Evolutionary conservation across 345 rosid species (phyloP).

Genomic region (Aegle marmelos): DNA sequence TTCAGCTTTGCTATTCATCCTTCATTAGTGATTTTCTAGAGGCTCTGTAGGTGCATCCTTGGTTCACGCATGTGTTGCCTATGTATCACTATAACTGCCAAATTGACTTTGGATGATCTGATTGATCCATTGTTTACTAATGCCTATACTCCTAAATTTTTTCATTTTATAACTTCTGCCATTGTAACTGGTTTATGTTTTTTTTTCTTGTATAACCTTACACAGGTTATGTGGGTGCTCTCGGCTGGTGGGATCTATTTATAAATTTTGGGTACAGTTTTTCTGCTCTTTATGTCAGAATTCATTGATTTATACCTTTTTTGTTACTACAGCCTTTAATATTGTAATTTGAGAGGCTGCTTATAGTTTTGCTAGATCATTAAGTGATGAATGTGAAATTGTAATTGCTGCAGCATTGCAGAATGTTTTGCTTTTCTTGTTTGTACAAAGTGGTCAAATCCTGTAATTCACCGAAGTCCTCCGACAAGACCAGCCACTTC

Average conservation of each 20-base stretch:
- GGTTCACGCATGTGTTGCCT: background rate
- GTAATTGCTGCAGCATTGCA: slow-evolving; percentile 65
- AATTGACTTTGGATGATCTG: background rate
- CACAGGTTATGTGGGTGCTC: slow-evolving; percentile 85
- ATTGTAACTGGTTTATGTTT: slow-evolving; percentile 8
- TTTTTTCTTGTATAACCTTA: slow-evolving; percentile 18
- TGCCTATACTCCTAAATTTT: background rate
- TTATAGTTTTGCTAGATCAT: slow-evolving; percentile 16
- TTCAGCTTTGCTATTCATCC: background rate
- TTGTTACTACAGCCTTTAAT: background rate
- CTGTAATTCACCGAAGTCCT: slow-evolving; percentile 69
- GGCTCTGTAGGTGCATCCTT: background rate
- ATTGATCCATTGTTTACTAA: background rate
- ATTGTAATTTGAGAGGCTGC: background rate
- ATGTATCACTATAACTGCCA: background rate
- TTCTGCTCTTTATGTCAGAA: slow-evolving; percentile 12
- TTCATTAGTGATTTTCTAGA: background rate
- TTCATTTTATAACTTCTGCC: background rate
- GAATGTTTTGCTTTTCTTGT: slow-evolving; percentile 96
- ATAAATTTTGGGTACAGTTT: slow-evolving; percentile 73
- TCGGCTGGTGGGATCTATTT: slow-evolving; percentile 98
- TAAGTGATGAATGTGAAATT: slow-evolving; percentile 21
- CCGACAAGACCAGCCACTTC: slow-evolving; percentile 50
- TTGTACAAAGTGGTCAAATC: slow-evolving; percentile 94
- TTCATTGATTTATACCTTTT: slow-evolving; percentile 1